Evolutionary conservation across 2,329 filamentous ascomycete species (phyloP).

Genomic region (Bipolaris oryzae): DNA sequence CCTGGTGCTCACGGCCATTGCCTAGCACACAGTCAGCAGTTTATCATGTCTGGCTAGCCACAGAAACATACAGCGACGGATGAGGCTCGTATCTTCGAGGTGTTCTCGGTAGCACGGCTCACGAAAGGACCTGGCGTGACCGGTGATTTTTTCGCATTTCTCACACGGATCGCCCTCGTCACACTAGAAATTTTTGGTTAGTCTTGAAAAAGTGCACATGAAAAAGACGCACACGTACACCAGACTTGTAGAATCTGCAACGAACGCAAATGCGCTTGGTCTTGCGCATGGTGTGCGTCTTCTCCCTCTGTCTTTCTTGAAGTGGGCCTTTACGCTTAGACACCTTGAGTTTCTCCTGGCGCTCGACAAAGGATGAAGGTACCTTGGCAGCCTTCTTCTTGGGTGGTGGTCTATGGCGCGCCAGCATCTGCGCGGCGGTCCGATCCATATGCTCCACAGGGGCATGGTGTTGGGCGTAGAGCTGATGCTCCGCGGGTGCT

Average conservation of each 20-base stretch:
- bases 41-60: neutral
- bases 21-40: slow-evolving; percentile 27
- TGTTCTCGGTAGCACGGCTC: slow-evolving; percentile 43
- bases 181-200: slow-evolving; percentile 31
- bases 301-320: slow-evolving; percentile 34
- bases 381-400: slow-evolving; percentile 39
- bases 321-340: slow-evolving; percentile 41
- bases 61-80: slow-evolving; percentile 38
- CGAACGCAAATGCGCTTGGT: slow-evolving; percentile 40
- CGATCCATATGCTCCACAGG: slow-evolving; percentile 17
- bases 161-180: slow-evolving; percentile 42
- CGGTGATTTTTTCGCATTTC: slow-evolving; percentile 39
- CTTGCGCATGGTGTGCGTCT: slow-evolving; percentile 46
- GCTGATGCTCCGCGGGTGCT: slow-evolving; percentile 17
- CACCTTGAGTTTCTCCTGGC: slow-evolving; percentile 42
- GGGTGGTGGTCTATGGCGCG: slow-evolving; percentile 19
- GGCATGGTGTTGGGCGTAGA: slow-evolving; percentile 18
- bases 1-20: slow-evolving; percentile 46
- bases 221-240: slow-evolving; percentile 25
- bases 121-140: slow-evolving; percentile 40
- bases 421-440: slow-evolving; percentile 6
- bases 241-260: slow-evolving; percentile 45
- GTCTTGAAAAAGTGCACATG: neutral
- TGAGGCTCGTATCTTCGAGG: slow-evolving; percentile 39
- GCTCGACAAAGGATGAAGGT: slow-evolving; percentile 42